phyloP scores from a whole-genome alignment of 495 filamentous ascomycete genomes.

The Penicillium pulvis region DNA sequence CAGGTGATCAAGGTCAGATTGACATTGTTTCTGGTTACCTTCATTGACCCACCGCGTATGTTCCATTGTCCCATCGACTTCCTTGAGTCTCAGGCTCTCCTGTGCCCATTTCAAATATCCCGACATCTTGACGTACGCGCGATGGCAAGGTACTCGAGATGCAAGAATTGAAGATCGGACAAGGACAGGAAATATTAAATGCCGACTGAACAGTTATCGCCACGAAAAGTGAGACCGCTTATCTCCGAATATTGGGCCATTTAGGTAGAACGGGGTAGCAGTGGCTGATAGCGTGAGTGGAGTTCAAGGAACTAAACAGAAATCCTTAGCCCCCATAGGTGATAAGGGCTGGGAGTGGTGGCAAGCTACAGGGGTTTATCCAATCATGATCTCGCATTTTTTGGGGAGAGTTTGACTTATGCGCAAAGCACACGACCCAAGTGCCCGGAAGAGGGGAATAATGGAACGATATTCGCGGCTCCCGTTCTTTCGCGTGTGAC shows the following conservation, averaged over 20 bases:
- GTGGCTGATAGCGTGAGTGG: constrained; percentile 2
- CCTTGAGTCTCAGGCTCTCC: constrained; percentile 6
- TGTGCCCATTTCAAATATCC: neutral
- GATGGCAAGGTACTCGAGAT: neutral
- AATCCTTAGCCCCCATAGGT: neutral
- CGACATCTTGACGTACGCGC: neutral
- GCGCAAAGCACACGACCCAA: neutral
- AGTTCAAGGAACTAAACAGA: neutral
- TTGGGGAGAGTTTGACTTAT: neutral
- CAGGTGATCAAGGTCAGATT: neutral
- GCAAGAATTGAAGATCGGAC: neutral
- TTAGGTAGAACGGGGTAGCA: neutral
- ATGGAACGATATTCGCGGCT: neutral
- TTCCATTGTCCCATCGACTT: constrained; percentile 1
- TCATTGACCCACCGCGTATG: constrained; percentile 6
- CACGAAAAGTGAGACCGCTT: neutral
- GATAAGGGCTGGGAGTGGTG: constrained; percentile 1
- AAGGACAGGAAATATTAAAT: neutral
- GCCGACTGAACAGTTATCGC: neutral
- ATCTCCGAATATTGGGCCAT: constrained; percentile 1
- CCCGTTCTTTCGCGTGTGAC: neutral
- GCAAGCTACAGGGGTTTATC: neutral
- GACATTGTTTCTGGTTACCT: neutral
- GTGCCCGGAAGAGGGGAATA: neutral
- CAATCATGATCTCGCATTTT: neutral